Conservation (phyloP, 176 grass and related monocot genomes). For the barley (Hordeum vulgare) region MorexV3_pseudomolecules_assembly NC_058524.1:9145992-9146491, state of each 20-base stretch:
- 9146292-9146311: not conserved
- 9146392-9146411: not conserved
- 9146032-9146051: not conserved
- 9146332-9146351: not conserved
- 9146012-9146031: not conserved
- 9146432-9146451: not conserved
- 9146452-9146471: not conserved
- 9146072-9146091: not conserved
- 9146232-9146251: not conserved
- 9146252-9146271: not conserved
- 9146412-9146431: not conserved
- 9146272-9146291: not conserved
- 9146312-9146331: not conserved
- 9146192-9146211: not conserved
- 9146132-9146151: too few relatives aligned
- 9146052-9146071: not conserved
- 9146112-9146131: too few relatives aligned
- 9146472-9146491: not conserved
- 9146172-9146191: not conserved
- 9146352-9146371: not conserved
- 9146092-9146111: not conserved
- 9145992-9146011: not conserved
- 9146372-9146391: not conserved
- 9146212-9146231: not conserved
- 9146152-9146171: not conserved